A percentile compares a stretch with the other conserved stretches of the same genome.
Conservation (phyloP, 208 protist genomes). For the Leishmania turanica region DNA sequence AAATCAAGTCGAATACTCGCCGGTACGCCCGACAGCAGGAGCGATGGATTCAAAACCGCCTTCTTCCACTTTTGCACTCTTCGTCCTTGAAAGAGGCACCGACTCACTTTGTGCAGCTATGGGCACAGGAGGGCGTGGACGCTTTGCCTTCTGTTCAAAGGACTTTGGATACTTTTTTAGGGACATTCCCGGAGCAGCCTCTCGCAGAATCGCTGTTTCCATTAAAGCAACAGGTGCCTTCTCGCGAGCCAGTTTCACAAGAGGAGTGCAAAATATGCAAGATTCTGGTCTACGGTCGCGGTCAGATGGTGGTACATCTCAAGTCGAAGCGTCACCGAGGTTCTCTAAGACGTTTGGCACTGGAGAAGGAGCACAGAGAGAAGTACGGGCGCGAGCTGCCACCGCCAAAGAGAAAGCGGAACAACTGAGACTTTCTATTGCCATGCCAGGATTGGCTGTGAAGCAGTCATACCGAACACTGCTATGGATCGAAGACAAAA, state of each 20-base stretch:
- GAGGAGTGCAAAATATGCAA: slow-evolving; percentile 65
- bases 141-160: background rate
- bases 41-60: slow-evolving; percentile 80
- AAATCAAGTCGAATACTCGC: slow-evolving; percentile 73
- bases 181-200: background rate
- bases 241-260: slow-evolving; percentile 37
- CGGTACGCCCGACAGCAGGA: slow-evolving; percentile 82
- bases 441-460: background rate
- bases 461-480: background rate
- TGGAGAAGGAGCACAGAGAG: slow-evolving; percentile 60
- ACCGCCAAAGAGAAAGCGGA: slow-evolving; percentile 40
- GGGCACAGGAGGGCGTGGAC: background rate
- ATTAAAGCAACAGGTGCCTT: slow-evolving; percentile 2
- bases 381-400: slow-evolving; percentile 66
- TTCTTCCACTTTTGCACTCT: slow-evolving; percentile 42
- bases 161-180: slow-evolving; percentile 8
- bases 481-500: background rate
- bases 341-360: slow-evolving; percentile 40
- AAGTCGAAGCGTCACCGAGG: slow-evolving; percentile 70
- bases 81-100: slow-evolving; percentile 24
- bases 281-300: slow-evolving; percentile 53
- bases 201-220: slow-evolving; percentile 11
- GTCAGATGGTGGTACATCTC: slow-evolving; percentile 53
- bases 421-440: background rate
- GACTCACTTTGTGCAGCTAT: slow-evolving; percentile 22